phyloP scores from a whole-genome alignment of 2,329 filamentous ascomycete species.

The Beauveria australis region DNA sequence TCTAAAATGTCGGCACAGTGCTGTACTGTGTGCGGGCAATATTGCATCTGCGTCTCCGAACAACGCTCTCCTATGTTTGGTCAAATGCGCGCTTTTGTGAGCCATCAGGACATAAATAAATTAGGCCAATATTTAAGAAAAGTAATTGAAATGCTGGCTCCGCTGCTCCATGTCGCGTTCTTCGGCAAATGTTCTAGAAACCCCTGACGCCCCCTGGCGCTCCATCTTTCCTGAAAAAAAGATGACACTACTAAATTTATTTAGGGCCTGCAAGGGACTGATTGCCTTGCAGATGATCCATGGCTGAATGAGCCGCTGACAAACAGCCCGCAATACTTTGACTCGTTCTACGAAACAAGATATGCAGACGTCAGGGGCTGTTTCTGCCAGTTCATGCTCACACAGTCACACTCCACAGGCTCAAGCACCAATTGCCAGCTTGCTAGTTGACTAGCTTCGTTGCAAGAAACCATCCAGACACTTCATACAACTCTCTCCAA shows the following conservation, averaged over 20 bases:
- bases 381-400: slow-evolving; percentile 7
- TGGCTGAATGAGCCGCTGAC: background rate
- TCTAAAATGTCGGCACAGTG: too few relatives aligned
- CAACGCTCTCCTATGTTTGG: too few relatives aligned
- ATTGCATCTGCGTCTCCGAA: too few relatives aligned
- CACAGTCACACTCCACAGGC: background rate
- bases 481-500: background rate
- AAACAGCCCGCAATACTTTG: background rate
- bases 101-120: too few relatives aligned
- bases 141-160: background rate
- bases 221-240: background rate
- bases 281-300: background rate
- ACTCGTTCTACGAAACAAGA: background rate
- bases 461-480: background rate
- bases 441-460: background rate
- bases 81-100: too few relatives aligned
- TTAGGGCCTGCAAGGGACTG: background rate
- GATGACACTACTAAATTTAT: too few relatives aligned
- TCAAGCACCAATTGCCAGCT: background rate
- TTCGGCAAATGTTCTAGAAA: slow-evolving; percentile 7
- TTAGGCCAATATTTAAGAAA: background rate
- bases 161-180: background rate
- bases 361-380: slow-evolving; percentile 8
- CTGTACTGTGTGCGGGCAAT: too few relatives aligned
- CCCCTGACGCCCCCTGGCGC: background rate